These are phyloP conservation scores for Alternaria sp. DNA, from an alignment of 2,329 filamentous ascomycete genomes.

Conservation along the genomic window DNA sequence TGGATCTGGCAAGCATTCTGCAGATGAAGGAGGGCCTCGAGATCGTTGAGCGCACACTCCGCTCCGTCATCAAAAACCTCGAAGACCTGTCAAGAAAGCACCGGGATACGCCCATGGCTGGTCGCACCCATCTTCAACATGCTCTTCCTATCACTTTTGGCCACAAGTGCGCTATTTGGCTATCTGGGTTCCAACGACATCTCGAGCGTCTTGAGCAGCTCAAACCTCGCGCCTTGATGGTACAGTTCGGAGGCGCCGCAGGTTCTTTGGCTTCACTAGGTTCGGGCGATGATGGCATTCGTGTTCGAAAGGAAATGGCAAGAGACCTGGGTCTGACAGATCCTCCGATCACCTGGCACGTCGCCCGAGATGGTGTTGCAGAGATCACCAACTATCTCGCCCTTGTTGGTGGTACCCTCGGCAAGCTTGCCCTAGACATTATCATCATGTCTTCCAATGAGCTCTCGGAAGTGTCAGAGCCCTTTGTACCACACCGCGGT, in stretches of 20 bases:
- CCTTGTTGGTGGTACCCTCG: constrained; percentile 60
- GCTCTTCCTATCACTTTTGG: constrained; percentile 64
- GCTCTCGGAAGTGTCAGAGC: constrained; percentile 61
- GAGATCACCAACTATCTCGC: constrained; percentile 63
- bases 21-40: constrained; percentile 60
- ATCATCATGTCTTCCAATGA: constrained; percentile 67
- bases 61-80: constrained; percentile 53
- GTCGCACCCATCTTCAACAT: constrained; percentile 64
- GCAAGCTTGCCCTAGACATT: constrained; percentile 63
- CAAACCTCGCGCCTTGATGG: constrained; percentile 55
- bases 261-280: constrained; percentile 63
- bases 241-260: constrained; percentile 64
- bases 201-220: constrained; percentile 57
- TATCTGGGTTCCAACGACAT: constrained; percentile 59
- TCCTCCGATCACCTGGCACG: constrained; percentile 64
- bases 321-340: constrained; percentile 56
- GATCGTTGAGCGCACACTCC: constrained; percentile 56
- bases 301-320: constrained; percentile 59
- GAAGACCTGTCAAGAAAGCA: constrained; percentile 54
- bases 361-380: constrained; percentile 61
- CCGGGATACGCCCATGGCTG: constrained; percentile 63
- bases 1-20: constrained; percentile 61
- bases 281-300: constrained; percentile 54
- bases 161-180: constrained; percentile 64
- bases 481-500: constrained; percentile 48